Conservation (phyloP, 2,329 filamentous ascomycete species). For the Diaporthe ilicicola region DNA sequence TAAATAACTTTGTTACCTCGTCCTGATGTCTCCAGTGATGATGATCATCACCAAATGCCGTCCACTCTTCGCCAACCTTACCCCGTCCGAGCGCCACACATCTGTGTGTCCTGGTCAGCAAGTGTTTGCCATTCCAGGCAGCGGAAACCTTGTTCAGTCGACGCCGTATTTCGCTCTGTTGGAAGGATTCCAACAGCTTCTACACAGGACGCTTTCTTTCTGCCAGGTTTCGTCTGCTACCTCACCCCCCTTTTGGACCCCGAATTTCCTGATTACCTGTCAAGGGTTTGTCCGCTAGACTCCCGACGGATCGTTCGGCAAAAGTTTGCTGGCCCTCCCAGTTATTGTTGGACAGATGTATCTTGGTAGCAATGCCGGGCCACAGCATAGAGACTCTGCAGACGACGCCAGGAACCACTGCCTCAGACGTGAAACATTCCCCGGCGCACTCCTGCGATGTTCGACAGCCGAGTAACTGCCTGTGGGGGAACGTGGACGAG, state of each 20-base stretch:
- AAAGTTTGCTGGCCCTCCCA: slow-evolving; percentile 1
- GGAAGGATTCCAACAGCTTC: not conserved
- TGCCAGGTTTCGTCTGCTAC: not conserved
- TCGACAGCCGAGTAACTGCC: not conserved
- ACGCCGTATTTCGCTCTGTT: no score
- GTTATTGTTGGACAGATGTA: slow-evolving; percentile 16
- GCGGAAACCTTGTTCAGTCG: not conserved
- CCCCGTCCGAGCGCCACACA: not conserved
- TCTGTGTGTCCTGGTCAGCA: not conserved
- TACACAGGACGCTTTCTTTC: not conserved
- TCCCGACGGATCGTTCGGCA: not conserved
- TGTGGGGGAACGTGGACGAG: not conserved
- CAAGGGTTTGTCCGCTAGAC: not conserved
- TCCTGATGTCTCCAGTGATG: not conserved
- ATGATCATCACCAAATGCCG: not conserved
- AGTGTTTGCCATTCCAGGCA: not conserved
- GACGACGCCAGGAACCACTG: not conserved
- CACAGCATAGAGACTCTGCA: not conserved
- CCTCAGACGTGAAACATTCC: not conserved
- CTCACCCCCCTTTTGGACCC: not conserved
- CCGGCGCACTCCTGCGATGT: not conserved
- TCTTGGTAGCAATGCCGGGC: not conserved
- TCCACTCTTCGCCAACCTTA: not conserved
- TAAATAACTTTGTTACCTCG: not conserved
- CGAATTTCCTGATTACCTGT: not conserved